These are phyloP conservation scores for Begonia fuchsioides DNA, from an alignment of 306 rosid species.

Conservation along the genomic window DNA sequence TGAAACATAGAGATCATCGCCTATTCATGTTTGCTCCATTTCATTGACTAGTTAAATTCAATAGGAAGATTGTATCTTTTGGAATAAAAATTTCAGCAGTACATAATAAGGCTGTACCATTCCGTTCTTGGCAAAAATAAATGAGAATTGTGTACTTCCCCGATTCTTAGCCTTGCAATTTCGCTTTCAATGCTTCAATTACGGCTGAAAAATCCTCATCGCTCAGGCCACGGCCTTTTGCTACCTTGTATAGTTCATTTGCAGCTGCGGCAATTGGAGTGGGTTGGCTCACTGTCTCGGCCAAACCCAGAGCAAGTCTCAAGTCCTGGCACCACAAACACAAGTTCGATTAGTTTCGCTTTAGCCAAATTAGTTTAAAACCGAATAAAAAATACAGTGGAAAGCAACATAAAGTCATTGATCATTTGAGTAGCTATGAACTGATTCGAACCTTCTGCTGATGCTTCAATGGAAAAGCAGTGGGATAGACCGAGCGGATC, in stretches of 20 bases:
- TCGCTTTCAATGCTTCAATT: conserved; percentile 74
- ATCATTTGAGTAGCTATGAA: conserved; percentile 1
- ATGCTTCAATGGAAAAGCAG: conserved; percentile 91
- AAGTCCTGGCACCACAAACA: conserved; percentile 48
- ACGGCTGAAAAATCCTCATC: conserved; percentile 95
- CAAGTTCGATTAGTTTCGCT: not conserved
- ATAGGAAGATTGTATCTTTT: too few relatives aligned
- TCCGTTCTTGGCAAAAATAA: too few relatives aligned
- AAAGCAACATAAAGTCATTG: too few relatives aligned
- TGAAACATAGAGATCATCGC: too few relatives aligned
- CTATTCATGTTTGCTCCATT: too few relatives aligned
- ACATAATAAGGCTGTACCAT: too few relatives aligned
- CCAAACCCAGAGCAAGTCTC: conserved; percentile 85
- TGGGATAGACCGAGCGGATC: conserved; percentile 70
- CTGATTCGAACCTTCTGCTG: conserved; percentile 71
- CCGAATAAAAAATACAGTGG: too few relatives aligned
- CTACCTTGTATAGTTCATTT: conserved; percentile 84
- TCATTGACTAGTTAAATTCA: too few relatives aligned
- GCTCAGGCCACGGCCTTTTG: conserved; percentile 72
- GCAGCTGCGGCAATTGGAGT: conserved; percentile 88
- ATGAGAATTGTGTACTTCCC: too few relatives aligned
- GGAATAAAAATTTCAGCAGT: too few relatives aligned
- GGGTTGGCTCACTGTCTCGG: conserved; percentile 84
- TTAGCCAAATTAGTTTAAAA: not conserved
- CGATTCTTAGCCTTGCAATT: conserved; percentile 21